phyloP scores from a whole-genome alignment of 2,329 filamentous ascomycete genomes.

The Trichoderma guizhouense region DNA sequence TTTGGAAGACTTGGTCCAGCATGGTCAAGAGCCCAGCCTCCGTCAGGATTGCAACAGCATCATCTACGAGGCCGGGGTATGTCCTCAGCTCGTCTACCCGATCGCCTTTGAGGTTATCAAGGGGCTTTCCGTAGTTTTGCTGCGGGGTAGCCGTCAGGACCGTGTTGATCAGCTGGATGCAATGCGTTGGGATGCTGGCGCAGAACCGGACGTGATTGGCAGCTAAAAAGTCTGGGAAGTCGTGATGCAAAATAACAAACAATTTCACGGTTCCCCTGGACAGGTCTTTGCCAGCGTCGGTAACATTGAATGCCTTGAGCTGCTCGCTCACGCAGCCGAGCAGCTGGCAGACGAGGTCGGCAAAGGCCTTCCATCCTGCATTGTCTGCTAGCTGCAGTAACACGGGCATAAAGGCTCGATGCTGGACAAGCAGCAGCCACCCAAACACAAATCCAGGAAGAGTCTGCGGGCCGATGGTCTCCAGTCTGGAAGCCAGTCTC shows the following conservation, averaged over 20 bases:
- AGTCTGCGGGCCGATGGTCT: constrained; percentile 70
- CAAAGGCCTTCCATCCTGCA: constrained; percentile 72
- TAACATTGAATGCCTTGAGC: constrained; percentile 68
- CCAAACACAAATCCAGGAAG: constrained; percentile 81
- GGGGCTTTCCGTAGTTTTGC: constrained; percentile 60
- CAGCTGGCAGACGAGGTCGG: constrained; percentile 68
- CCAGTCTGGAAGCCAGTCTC: constrained; percentile 66
- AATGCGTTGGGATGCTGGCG: constrained; percentile 76
- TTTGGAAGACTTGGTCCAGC: constrained; percentile 56
- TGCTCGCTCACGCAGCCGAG: constrained; percentile 74
- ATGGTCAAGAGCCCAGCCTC: constrained; percentile 56
- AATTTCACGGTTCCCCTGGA: constrained; percentile 83
- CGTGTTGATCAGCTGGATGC: constrained; percentile 83
- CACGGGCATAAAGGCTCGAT: constrained; percentile 78
- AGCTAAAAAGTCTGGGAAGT: constrained; percentile 89
- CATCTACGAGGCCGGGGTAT: constrained; percentile 61
- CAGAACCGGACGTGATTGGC: constrained; percentile 82
- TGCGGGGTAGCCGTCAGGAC: constrained; percentile 80
- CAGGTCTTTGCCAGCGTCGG: constrained; percentile 71
- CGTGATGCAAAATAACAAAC: constrained; percentile 81
- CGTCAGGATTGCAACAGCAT: constrained; percentile 55
- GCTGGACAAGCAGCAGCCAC: constrained; percentile 79
- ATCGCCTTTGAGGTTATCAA: constrained; percentile 72
- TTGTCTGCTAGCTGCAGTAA: constrained; percentile 67
- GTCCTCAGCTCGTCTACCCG: constrained; percentile 70